Evolutionary conservation across 441 rosid genomes (phyloP), one percentile per base, ranked within the genome.

Genomic region (Kokia cookei): DNA sequence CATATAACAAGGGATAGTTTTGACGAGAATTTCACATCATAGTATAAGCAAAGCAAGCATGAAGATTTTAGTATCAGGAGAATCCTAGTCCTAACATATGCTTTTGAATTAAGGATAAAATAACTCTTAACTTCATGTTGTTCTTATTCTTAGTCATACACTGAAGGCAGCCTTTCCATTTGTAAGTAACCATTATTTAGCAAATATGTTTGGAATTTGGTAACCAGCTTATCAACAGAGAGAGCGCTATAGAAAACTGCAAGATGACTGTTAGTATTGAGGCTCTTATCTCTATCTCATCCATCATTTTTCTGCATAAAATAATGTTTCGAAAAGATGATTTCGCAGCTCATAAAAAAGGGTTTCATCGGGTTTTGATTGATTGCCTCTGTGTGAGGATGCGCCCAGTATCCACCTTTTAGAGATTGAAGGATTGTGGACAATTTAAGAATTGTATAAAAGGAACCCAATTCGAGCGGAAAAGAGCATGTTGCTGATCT

Each of bases 71-170:
- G 60, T 10, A 19, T 29, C 42, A 55, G 61, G 66, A 61, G 75
- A 75, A 74, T 65, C 47, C 55, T 48, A 45, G 54, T 19, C 24
- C 27, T 54, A 54, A 24, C 64, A 53, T 65, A 77, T 75, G 64
- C 14, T 42, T 67, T 43, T 57, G 27, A 55, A 13, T 55, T 40
- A 26, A 62, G 17, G 59, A 65, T 37, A 24, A 55, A 54, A 62
- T 8, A 40, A 24, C 22, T 8, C 53, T 73, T 50, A 11, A 47
- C 45, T 72, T 72, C 62, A 58, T 37, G 7, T 26, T 3, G 0
- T 17, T 65, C 13, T 58, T 67, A 15, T 17, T 47, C 69, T 69
- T 5, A 32, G 37, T 32, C 37, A 4, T 47, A 22, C 58, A 51
- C 29, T 12, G 65, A 69, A 37, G 13, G 29, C n/a, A 48, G 68